phyloP scores from a whole-genome alignment of 1,139 yeast genomes.

The Ogataea hybrid region DNA sequence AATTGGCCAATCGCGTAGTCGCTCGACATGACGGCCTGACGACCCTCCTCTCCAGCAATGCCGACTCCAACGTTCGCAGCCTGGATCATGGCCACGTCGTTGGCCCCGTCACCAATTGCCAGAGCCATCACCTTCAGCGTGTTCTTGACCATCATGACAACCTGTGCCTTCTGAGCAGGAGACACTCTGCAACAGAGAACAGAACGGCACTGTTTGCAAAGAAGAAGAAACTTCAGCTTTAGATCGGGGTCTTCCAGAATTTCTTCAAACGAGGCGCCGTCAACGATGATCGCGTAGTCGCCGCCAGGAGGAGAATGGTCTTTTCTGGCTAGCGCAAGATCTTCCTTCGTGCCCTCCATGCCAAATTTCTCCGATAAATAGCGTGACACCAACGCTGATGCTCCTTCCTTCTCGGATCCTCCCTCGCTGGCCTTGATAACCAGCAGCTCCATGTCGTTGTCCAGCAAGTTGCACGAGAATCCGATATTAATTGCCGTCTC shows the following conservation, averaged over 20 bases:
- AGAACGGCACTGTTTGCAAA: conserved; percentile 59
- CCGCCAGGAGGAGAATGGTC: conserved; percentile 53
- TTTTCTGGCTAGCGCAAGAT: conserved; percentile 41
- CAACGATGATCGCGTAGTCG: conserved; percentile 50
- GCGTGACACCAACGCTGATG: conserved; percentile 39
- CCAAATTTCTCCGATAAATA: conserved; percentile 44
- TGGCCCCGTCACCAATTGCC: conserved; percentile 69
- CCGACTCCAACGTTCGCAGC: conserved; percentile 67
- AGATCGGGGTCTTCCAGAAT: conserved; percentile 38
- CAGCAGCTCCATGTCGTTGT: conserved; percentile 49
- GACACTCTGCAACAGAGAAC: conserved; percentile 66
- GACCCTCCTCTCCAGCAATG: conserved; percentile 67
- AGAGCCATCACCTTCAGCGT: conserved; percentile 55
- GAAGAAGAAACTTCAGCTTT: conserved; percentile 45
- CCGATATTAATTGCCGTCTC: conserved; percentile 99
- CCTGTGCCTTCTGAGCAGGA: conserved; percentile 61
- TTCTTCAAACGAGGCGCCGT: conserved; percentile 51
- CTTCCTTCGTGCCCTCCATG: conserved; percentile 34
- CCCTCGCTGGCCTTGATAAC: conserved; percentile 37
- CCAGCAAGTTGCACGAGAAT: conserved; percentile 78
- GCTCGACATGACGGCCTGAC: conserved; percentile 67
- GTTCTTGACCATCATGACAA: conserved; percentile 52
- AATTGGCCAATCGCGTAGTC: conserved; percentile 68
- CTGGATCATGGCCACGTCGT: conserved; percentile 69
- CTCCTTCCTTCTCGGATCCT: conserved; percentile 11